Conservation (phyloP, 2,329 filamentous ascomycete species). For the Colletotrichum gloeosporioides region DNA sequence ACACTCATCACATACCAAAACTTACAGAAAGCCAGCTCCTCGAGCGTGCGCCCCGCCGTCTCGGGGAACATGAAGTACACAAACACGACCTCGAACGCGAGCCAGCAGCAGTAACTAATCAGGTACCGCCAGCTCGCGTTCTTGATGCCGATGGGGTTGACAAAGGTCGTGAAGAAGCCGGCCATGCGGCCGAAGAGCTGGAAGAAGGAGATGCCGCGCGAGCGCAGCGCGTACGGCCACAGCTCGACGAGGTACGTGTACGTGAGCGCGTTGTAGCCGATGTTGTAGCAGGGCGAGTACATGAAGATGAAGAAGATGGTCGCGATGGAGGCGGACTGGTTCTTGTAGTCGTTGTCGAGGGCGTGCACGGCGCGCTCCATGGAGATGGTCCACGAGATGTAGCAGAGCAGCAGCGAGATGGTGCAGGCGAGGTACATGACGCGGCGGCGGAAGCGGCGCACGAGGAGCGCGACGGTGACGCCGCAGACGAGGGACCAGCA, state of each 20-base stretch:
- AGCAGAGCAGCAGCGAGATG: slow-evolving; percentile 43
- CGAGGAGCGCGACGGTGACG: slow-evolving; percentile 45
- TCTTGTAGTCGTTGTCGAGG: slow-evolving; percentile 28
- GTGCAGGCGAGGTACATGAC: slow-evolving; percentile 56
- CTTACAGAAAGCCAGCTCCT: slow-evolving; percentile 53
- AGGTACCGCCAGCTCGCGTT: slow-evolving; percentile 19
- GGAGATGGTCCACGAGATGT: slow-evolving; percentile 58
- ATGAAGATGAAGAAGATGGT: slow-evolving; percentile 61
- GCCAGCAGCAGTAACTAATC: slow-evolving; percentile 27
- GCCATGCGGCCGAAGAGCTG: slow-evolving; percentile 23
- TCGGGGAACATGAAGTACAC: slow-evolving; percentile 83
- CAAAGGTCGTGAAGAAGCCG: slow-evolving; percentile 24
- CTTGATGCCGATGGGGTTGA: slow-evolving; percentile 24
- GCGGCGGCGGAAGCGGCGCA: slow-evolving; percentile 47
- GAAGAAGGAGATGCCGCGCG: slow-evolving; percentile 56
- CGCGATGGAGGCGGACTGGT: slow-evolving; percentile 39
- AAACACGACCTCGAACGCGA: slow-evolving; percentile 38
- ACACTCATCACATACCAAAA: neutral
- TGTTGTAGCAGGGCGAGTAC: slow-evolving; percentile 62
- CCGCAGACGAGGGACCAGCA: slow-evolving; percentile 53
- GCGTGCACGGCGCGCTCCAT: slow-evolving; percentile 41
- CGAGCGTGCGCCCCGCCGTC: slow-evolving; percentile 75
- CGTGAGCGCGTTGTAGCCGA: slow-evolving; percentile 66
- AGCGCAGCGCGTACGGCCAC: slow-evolving; percentile 62
- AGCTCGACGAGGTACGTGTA: slow-evolving; percentile 67